Base-by-base conservation (phyloP, 139 green algal species). In the Coelastrella sp. region DNA sequence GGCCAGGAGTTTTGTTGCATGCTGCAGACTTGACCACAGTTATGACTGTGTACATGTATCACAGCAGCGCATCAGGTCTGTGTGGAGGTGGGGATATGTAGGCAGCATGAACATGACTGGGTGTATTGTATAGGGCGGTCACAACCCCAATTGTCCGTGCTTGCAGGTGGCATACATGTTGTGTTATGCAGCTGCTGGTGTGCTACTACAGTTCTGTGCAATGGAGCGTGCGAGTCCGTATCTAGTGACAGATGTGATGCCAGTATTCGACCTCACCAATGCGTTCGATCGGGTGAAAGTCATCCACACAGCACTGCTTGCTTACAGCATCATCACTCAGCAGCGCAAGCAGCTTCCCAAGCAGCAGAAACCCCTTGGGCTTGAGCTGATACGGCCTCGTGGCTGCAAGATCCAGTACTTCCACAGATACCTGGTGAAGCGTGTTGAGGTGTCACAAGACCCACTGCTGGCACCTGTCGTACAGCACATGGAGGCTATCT, bases 121-220 rank as follows among this genome's bases (percentile, higher is more conserved):
- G 32, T 47, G 32, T 47, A 47, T 47, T 7, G 4, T 71, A 14
- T 3, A 5, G 64, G 64, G 4, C 64, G 16, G 13, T 71, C 64
- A 71, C 16, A 7, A 71, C 3, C 2, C 16, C 4, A 20, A 14
- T 71, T 7, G 13, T 14, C 3, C 16, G 64, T 71, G 64, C 64
- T 71, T 71, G 64, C 64, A 71, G 68, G 68, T 76, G 68, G 68
- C n/a, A 17, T 76, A 76, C 22, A 76, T 76, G 68, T 32, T 76
- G 68, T 76, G 68, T 5, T 76, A 76, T 76, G 68, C 68, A 76
- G 68, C 68, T 76, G 68, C 68, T 47, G 68, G 68, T 76, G 16
- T 4, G 5, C 16, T 4, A 76, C 68, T 76, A 4, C 14, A 32
- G 68, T 76, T 76, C 68, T 76, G 68, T 76, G 68, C 68, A 10